phyloP scores from a whole-genome alignment of 148 eudicot species.

The Bassia scoparia region DNA sequence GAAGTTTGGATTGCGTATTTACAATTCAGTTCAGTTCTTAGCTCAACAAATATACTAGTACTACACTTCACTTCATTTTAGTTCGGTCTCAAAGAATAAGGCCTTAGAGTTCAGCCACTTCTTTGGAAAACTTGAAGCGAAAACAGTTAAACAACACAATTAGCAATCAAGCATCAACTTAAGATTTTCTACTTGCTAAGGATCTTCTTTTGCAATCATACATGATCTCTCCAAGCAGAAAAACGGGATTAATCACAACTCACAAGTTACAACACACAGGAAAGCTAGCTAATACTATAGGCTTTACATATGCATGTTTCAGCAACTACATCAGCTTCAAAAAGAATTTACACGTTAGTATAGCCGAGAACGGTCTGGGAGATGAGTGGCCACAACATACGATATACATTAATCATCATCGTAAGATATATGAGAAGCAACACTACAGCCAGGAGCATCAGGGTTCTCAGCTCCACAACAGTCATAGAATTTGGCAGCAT shows the following conservation, averaged over 20 bases:
- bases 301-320: background rate
- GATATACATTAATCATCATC: constrained; percentile 47
- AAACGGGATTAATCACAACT: too few species aligned
- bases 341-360: background rate
- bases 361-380: background rate
- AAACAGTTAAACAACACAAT: too few species aligned
- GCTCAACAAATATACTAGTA: too few species aligned
- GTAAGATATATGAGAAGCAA: constrained; percentile 61
- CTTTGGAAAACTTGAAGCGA: too few species aligned
- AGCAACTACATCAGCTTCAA: background rate
- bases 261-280: background rate
- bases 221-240: too few species aligned
- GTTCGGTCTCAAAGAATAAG: too few species aligned
- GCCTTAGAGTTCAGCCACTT: too few species aligned
- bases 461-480: constrained; percentile 95
- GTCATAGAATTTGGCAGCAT: constrained; percentile 89
- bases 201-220: background rate
- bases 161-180: too few species aligned
- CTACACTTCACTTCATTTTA: too few species aligned
- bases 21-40: too few species aligned
- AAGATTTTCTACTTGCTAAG: too few species aligned
- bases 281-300: background rate
- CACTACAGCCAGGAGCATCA: constrained; percentile 65
- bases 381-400: background rate
- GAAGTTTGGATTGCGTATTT: too few species aligned